Conservation (phyloP, 306 rosid genomes). For the Argentina anserina region DNA sequence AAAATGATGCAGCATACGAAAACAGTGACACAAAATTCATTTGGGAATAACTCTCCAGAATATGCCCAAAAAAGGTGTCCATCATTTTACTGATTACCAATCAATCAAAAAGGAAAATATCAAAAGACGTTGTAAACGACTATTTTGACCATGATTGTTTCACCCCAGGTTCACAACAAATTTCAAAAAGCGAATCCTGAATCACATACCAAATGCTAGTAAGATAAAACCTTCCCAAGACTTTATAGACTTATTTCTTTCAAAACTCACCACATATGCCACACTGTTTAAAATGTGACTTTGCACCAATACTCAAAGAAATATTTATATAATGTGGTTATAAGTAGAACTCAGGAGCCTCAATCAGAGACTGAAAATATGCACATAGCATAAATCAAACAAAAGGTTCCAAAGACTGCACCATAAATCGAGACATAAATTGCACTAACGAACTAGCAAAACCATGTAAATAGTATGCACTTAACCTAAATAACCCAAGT, state of each 20-base stretch:
- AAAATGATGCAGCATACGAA: not conserved
- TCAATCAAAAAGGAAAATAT: not conserved
- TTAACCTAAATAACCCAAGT: not conserved
- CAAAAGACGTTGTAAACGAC: no score
- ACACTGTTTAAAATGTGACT: not conserved
- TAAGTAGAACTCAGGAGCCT: not conserved
- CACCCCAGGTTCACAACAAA: not conserved
- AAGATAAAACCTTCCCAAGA: no score
- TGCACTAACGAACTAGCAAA: not conserved
- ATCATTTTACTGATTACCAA: not conserved
- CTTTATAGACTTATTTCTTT: not conserved
- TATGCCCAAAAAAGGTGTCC: not conserved
- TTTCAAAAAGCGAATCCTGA: not conserved
- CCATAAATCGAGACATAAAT: not conserved
- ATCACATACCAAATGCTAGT: not conserved
- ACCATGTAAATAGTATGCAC: not conserved
- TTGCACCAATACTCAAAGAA: not conserved
- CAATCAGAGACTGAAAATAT: not conserved
- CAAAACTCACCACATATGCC: not conserved
- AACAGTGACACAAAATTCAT: not conserved
- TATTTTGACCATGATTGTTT: no score
- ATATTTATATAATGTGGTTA: not conserved
- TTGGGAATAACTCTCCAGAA: not conserved
- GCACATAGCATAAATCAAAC: not conserved
- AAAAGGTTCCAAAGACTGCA: not conserved